Evolutionary conservation across 2,329 filamentous ascomycete genomes (phyloP), one percentile per base, ranked within the genome.

Genomic region (Cladosporium sp.): DNA sequence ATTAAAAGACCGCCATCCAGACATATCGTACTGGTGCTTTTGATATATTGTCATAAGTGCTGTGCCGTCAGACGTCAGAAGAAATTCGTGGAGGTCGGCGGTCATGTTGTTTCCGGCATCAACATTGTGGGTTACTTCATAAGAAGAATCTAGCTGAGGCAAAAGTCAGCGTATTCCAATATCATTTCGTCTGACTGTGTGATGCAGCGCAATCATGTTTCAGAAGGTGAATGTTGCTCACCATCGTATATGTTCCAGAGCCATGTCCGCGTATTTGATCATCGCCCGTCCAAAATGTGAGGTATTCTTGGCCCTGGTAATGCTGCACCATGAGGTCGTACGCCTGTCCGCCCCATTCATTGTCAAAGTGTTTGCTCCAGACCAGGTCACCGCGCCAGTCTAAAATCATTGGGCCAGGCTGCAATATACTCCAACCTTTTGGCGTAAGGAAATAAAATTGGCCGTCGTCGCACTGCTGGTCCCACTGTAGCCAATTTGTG

Each of bases 1-100:
- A 21, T 68, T 58, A 34, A 70, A 69, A 13, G 66, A 57, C 11
- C 69, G 64, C 4, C 80, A 70, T 4, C 51, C 59, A 21, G 62
- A 64, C 28, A 67, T 21, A n/a, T 66, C 65, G 36, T 51, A 46
- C 1, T 56, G 28, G n/a, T 65, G 63, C 32, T 64, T 64, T 18
- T 71, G 58, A 48, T 71, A 81, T n/a, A 77, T 75, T 3, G 77
- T 78, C 65, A 82, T 74, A 34, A 83, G 71, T 18, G 77, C 77
- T 1, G 78, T 79, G 36, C 76, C 76, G 13, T 79, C 72, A 0
- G 73, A 65, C 1, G 80, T 82, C 21, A 82, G 70, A 26, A 73
- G 67, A 63, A 82, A 78, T 58, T 82, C 80, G 69, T 82, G 81
- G 57, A 80, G 74, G 60, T 83, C 75, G 18, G 73, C 75, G 1